Conservation (phyloP, 2,329 filamentous ascomycete species). For the Fusarium oxysporum region DNA sequence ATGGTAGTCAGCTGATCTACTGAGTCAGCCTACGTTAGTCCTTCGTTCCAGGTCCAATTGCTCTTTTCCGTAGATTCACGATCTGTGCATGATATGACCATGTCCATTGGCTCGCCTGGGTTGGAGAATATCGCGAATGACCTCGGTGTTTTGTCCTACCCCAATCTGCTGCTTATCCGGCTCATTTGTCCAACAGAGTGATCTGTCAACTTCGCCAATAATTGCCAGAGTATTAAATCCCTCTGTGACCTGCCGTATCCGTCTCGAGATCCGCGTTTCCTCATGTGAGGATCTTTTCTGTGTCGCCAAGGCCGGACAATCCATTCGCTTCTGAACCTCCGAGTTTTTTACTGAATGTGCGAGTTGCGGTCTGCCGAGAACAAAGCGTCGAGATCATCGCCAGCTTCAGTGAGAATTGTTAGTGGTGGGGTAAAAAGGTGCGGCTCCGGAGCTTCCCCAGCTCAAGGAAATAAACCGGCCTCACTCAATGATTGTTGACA, state of each 20-base stretch:
- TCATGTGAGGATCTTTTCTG: conserved; percentile 12
- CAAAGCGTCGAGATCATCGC: background rate
- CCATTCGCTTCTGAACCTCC: background rate
- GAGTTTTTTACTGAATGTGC: rapidly evolving
- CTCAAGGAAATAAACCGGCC: conserved; percentile 32
- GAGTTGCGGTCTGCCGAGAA: conserved; percentile 8
- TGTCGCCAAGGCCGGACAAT: conserved; percentile 11
- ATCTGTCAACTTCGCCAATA: conserved; percentile 26
- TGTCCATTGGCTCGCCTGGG: background rate
- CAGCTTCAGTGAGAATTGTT: background rate
- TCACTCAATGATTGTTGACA: background rate
- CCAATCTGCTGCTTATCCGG: conserved; percentile 13
- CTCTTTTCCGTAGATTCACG: background rate
- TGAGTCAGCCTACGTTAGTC: conserved; percentile 9
- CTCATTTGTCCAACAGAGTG: conserved; percentile 6
- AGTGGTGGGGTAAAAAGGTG: conserved; percentile 16
- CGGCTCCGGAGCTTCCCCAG: conserved; percentile 38
- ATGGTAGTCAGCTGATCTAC: conserved; percentile 19
- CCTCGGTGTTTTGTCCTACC: conserved; percentile 1
- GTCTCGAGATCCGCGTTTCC: conserved; percentile 17
- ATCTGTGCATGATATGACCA: background rate
- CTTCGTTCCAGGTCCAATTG: background rate
- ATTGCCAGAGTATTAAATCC: conserved; percentile 16
- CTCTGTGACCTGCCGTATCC: conserved; percentile 24
- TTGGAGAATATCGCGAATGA: conserved; percentile 7